These are phyloP conservation scores for Gastrolobium villosum DNA, from an alignment of 306 rosid genomes.

Conservation along the genomic window DNA sequence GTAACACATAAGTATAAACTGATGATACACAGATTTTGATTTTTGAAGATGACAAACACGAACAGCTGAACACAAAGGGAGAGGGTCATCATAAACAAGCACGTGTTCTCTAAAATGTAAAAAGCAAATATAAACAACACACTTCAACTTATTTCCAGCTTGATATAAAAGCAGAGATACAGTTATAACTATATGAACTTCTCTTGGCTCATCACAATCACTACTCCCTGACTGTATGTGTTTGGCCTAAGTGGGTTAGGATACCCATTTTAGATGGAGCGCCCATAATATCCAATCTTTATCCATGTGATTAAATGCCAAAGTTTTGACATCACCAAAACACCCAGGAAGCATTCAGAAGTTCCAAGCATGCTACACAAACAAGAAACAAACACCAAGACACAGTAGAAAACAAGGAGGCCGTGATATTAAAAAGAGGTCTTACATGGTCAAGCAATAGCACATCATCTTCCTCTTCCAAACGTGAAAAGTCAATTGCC, in stretches of 20 bases:
- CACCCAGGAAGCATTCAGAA: conserved; percentile 28
- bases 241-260: background rate
- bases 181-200: conserved; percentile 25
- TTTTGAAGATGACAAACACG: conserved; percentile 32
- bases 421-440: conserved; percentile 24
- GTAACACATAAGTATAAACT: conserved; percentile 33
- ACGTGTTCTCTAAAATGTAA: background rate
- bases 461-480: conserved; percentile 98
- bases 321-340: conserved; percentile 31
- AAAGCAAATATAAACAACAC: background rate
- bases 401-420: conserved; percentile 26
- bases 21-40: background rate
- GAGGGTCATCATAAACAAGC: background rate
- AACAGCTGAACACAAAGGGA: background rate
- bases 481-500: conserved; percentile 94
- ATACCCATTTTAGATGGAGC: conserved; percentile 1
- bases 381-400: conserved; percentile 29
- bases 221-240: background rate
- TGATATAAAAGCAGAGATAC: conserved; percentile 24
- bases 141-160: background rate
- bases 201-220: conserved; percentile 2
- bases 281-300: background rate
- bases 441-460: conserved; percentile 96
- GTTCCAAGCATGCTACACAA: conserved; percentile 42
- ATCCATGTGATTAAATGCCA: background rate